Percentiles rank a stretch among this genome's conserved stretches.
Conservation (phyloP, 805 yeast genomes). For the Candida vaughaniae region DNA sequence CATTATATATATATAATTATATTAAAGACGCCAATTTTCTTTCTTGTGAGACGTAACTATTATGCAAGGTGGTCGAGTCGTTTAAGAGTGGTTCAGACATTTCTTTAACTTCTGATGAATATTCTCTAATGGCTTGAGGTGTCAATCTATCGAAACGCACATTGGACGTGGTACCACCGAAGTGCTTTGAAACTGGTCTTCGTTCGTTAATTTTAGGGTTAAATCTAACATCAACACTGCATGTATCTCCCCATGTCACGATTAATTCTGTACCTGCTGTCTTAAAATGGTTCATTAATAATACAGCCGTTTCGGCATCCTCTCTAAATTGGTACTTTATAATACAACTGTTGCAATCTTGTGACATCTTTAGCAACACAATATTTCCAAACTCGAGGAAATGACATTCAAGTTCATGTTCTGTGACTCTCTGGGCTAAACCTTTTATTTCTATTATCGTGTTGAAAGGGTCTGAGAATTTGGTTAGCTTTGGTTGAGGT, state of each 20-base stretch:
- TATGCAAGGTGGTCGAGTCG: too few relatives aligned
- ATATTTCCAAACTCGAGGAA: constrained; percentile 65
- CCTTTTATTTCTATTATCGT: constrained; percentile 75
- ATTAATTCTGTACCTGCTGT: constrained; percentile 28
- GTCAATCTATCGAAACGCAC: constrained; percentile 5
- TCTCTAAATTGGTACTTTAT: constrained; percentile 29
- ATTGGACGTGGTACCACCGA: too few relatives aligned
- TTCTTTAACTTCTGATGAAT: constrained; percentile 1
- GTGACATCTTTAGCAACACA: constrained; percentile 21
- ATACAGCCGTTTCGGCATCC: constrained; percentile 39
- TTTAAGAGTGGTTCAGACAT: constrained; percentile 5
- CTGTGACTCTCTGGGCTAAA: constrained; percentile 55
- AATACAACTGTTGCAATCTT: constrained; percentile 20
- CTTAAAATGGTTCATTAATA: constrained; percentile 27
- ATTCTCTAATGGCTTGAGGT: neutral
- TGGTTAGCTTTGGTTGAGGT: constrained; percentile 55
- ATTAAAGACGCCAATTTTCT: too few relatives aligned
- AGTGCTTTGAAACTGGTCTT: too few relatives aligned
- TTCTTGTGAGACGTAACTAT: too few relatives aligned
- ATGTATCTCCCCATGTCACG: constrained; percentile 32
- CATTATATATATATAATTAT: too few relatives aligned
- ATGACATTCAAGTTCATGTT: constrained; percentile 57
- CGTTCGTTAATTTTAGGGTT: too few relatives aligned
- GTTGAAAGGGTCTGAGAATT: constrained; percentile 76
- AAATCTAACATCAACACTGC: too few relatives aligned